phyloP scores from a whole-genome alignment of 2,329 filamentous ascomycete genomes.

The Colletotrichum eremochloae region DNA sequence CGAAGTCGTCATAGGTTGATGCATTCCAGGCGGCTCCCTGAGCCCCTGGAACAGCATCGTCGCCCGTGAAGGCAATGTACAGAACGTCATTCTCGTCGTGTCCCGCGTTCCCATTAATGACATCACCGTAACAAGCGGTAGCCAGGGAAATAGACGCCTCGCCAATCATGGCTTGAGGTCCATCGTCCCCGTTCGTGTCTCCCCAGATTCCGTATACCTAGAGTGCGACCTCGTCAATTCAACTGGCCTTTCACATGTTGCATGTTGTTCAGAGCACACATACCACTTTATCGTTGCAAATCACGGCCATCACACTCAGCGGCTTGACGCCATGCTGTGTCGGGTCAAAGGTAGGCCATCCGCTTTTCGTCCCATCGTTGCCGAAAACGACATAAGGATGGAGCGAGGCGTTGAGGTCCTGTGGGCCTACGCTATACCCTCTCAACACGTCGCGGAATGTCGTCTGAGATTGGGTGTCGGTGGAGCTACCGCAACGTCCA shows the following conservation, averaged over 20 bases:
- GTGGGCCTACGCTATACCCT: constrained; percentile 52
- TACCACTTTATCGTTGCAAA: constrained; percentile 60
- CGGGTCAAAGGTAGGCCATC: constrained; percentile 53
- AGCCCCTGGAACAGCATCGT: constrained; percentile 68
- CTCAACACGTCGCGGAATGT: constrained; percentile 59
- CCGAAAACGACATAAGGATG: constrained; percentile 65
- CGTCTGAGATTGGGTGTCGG: constrained; percentile 61
- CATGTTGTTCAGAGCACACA: neutral
- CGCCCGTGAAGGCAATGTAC: constrained; percentile 71
- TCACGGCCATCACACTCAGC: constrained; percentile 63
- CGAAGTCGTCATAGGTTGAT: constrained; percentile 61
- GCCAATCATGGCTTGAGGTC: constrained; percentile 61
- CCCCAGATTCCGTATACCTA: constrained; percentile 72
- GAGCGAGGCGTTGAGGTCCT: constrained; percentile 59
- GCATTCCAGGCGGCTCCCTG: constrained; percentile 68
- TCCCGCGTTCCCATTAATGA: constrained; percentile 67
- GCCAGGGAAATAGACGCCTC: constrained; percentile 71
- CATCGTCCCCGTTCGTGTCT: constrained; percentile 70
- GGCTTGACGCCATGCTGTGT: constrained; percentile 56
- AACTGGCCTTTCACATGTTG: neutral
- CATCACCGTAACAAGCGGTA: constrained; percentile 67
- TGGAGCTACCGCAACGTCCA: constrained; percentile 60
- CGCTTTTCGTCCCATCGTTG: constrained; percentile 51
- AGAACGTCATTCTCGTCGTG: constrained; percentile 70
- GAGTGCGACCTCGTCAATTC: neutral